phyloP scores from a whole-genome alignment of 768 basidiomycete species.

The Cyclocybe aegerita region DNA sequence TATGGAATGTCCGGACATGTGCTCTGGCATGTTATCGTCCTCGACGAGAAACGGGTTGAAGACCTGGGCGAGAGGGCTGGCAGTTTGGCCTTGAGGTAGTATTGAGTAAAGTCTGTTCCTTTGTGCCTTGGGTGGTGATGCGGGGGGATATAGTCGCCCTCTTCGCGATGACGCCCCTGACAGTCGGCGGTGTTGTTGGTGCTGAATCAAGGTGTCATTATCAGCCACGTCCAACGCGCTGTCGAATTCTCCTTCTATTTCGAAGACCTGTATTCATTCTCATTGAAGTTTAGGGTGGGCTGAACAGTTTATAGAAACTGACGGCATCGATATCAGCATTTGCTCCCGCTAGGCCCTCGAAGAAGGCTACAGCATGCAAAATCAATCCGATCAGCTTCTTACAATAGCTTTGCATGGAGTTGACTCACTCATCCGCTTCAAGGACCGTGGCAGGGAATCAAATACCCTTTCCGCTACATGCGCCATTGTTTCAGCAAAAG shows the following conservation, averaged over 20 bases:
- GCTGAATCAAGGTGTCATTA: slow-evolving; percentile 17
- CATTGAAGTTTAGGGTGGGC: neutral
- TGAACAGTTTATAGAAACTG: slow-evolving; percentile 16
- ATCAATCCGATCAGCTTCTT: neutral
- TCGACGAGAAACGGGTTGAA: slow-evolving; percentile 68
- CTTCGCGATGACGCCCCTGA: slow-evolving; percentile 17
- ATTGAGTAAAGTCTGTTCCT: slow-evolving; percentile 46
- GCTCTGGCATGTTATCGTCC: slow-evolving; percentile 38
- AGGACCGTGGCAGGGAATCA: slow-evolving; percentile 71
- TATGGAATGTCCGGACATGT: slow-evolving; percentile 6
- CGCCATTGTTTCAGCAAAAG: slow-evolving; percentile 71
- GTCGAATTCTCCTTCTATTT: slow-evolving; percentile 68
- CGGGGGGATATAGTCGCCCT: slow-evolving; percentile 7
- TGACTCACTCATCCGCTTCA: slow-evolving; percentile 74
- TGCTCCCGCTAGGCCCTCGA: slow-evolving; percentile 77
- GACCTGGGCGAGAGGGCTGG: slow-evolving; percentile 73
- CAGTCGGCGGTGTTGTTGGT: slow-evolving; percentile 14
- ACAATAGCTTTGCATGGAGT: neutral
- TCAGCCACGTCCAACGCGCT: slow-evolving; percentile 58
- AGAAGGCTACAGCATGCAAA: slow-evolving; percentile 51
- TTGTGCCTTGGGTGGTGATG: slow-evolving; percentile 22
- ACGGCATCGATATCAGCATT: slow-evolving; percentile 76
- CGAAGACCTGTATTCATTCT: slow-evolving; percentile 60
- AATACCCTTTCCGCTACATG: slow-evolving; percentile 67
- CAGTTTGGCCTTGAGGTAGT: slow-evolving; percentile 40